Evolutionary conservation across 2,329 filamentous ascomycete genomes (phyloP), one percentile per base, ranked within the genome.

Genomic region (Cadophora sp.): DNA sequence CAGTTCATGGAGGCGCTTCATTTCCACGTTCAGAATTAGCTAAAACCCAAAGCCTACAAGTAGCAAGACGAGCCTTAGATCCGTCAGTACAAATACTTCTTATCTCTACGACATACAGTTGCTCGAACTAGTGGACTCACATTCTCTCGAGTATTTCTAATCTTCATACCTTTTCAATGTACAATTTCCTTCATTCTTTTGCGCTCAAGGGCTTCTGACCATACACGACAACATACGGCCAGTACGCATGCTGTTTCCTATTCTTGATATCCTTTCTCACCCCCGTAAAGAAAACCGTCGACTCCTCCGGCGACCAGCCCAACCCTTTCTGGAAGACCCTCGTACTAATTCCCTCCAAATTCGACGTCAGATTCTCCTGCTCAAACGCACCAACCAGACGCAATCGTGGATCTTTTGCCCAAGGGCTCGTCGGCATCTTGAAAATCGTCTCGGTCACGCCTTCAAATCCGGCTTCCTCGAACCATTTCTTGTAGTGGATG

Each of bases 211-310:
- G 59, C 40, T 48, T 62, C 37, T 16, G 37, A 1, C 59, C 59
- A 62, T 62, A 62, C 14, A 62, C 59, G 7, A 62, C 59, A 29
- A 50, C 27, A 31, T 46, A 62, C 7, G 59, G 59, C 14, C 48
- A 62, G n/a, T 62, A 62, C 37, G 59, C 11, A 48, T 62, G 59
- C 24, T 62, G 59, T n/a, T 37, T 46, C 24, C 59, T 16, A n/a
- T 62, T 62, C 27, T 62, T 62, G 24, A 62, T 62, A 43, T 62
- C 59, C 27, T 50, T 62, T 40, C 59, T 62, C 24, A 62, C 59
- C 3, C 59, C 59, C 2, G 37, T 24, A 29, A 62, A 62, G 59
- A 62, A 62, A n/a, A 62, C 59, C 27, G 59, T 50, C 19, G 59
- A 62, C 19, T 62, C 59, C 14, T 62, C 59, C 37, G 24, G 37